A percentile compares a stretch with the other conserved stretches of the same genome.
phyloP scores from a whole-genome alignment of 1,284 basidiomycete genomes.

The Naganishia sp. region DNA sequence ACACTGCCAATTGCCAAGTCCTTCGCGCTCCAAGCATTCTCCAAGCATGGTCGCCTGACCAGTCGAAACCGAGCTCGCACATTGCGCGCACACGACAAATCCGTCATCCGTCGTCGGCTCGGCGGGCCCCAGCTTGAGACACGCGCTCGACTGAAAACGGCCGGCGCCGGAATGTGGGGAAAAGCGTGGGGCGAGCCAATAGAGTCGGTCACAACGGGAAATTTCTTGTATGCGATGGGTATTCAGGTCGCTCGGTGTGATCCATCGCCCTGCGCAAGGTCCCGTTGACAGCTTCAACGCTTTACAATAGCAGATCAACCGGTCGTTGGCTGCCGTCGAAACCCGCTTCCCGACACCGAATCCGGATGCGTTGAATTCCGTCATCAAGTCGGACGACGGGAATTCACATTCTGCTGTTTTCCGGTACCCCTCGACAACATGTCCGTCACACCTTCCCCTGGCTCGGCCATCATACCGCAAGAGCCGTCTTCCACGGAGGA shows the following conservation, averaged over 20 bases:
- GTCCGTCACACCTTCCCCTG: not conserved
- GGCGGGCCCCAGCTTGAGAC: not conserved
- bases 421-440: not conserved
- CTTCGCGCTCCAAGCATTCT: too few species aligned
- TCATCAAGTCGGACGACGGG: too few species aligned
- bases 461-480: too few species aligned
- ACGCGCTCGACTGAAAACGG: not conserved
- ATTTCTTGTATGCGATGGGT: not conserved
- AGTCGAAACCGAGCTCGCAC: not conserved
- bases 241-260: not conserved
- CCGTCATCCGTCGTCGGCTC: not conserved
- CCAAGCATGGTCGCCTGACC: too few species aligned
- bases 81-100: not conserved
- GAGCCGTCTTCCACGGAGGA: too few species aligned
- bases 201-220: not conserved
- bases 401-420: too few species aligned
- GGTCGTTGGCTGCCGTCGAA: not conserved
- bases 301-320: not conserved
- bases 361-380: too few species aligned
- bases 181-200: slow-evolving; percentile 5
- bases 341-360: too few species aligned
- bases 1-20: too few species aligned
- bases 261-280: not conserved
- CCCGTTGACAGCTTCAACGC: not conserved
- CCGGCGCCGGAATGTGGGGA: slow-evolving; percentile 12